phyloP scores from a whole-genome alignment of 2,329 filamentous ascomycete genomes.

The Penicillium hesseltinei region DNA sequence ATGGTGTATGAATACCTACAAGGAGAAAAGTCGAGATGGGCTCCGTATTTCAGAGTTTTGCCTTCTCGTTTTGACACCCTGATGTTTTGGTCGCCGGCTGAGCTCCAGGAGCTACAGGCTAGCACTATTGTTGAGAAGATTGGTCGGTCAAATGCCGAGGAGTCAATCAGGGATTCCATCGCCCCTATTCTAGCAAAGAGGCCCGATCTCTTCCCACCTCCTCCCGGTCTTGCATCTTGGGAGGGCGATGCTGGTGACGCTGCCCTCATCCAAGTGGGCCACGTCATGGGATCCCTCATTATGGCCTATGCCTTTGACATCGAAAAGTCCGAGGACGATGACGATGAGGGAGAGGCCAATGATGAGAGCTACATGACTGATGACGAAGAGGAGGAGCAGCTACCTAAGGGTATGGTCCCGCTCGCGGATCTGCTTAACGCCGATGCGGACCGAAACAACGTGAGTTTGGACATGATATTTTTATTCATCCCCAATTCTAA shows the following conservation, averaged over 20 bases:
- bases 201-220: conserved; percentile 42
- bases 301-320: conserved; percentile 94
- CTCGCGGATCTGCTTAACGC: conserved; percentile 89
- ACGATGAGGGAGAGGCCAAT: conserved; percentile 53
- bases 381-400: conserved; percentile 65
- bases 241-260: conserved; percentile 43
- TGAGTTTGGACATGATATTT: conserved; percentile 37
- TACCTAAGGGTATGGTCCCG: conserved; percentile 81
- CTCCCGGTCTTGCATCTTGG: conserved; percentile 41
- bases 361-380: conserved; percentile 55
- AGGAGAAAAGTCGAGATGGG: conserved; percentile 65
- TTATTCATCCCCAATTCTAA: background rate
- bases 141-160: conserved; percentile 69
- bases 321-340: conserved; percentile 56
- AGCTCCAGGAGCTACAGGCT: conserved; percentile 71
- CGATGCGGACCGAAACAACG: conserved; percentile 78
- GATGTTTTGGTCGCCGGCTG: conserved; percentile 79
- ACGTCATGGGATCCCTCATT: conserved; percentile 81
- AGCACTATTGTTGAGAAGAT: conserved; percentile 75
- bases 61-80: conserved; percentile 73
- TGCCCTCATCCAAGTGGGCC: conserved; percentile 58
- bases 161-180: conserved; percentile 61
- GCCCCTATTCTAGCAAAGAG: conserved; percentile 51
- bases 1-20: conserved; percentile 73
- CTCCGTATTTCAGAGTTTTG: conserved; percentile 73